These are phyloP conservation scores for Linderniella brevidens DNA, from an alignment of 257 asterid genomes.

Conservation along the genomic window DNA sequence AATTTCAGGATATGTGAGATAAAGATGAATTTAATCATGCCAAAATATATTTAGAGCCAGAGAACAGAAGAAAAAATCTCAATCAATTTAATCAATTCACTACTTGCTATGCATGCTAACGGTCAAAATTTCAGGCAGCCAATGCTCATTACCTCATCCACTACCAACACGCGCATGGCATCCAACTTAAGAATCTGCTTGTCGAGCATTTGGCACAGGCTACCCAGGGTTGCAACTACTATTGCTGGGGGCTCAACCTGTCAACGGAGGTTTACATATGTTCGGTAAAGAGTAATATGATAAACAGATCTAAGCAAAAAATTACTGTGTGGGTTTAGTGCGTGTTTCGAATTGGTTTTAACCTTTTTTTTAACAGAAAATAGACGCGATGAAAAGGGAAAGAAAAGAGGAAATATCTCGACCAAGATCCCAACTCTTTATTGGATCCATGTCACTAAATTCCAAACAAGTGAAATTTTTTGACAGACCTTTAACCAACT, in stretches of 20 bases:
- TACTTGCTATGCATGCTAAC: neutral
- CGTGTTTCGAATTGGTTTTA: too few relatives aligned
- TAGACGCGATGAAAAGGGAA: too few relatives aligned
- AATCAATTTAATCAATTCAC: too few relatives aligned
- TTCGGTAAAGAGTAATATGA: neutral
- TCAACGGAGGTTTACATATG: slow-evolving; percentile 3
- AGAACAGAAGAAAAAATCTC: too few relatives aligned
- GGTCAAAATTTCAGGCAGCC: too few relatives aligned
- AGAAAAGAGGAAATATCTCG: too few relatives aligned
- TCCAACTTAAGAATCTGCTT: slow-evolving; percentile 60
- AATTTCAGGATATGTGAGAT: neutral
- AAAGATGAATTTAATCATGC: neutral
- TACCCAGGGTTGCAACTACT: slow-evolving; percentile 75
- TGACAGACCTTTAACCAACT: slow-evolving; percentile 78
- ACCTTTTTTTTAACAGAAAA: too few relatives aligned
- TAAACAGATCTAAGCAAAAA: neutral
- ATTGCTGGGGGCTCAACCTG: slow-evolving; percentile 87
- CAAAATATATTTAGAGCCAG: too few relatives aligned
- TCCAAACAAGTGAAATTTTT: too few relatives aligned
- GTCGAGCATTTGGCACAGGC: slow-evolving; percentile 83
- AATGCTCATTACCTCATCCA: slow-evolving; percentile 67
- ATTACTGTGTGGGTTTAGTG: neutral
- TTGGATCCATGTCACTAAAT: too few relatives aligned
- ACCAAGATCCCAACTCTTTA: too few relatives aligned
- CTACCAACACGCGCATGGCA: slow-evolving; percentile 60